These are phyloP conservation scores for Aspergillus sojae DNA, from an alignment of 2,329 filamentous ascomycete genomes.

Conservation along the genomic window DNA sequence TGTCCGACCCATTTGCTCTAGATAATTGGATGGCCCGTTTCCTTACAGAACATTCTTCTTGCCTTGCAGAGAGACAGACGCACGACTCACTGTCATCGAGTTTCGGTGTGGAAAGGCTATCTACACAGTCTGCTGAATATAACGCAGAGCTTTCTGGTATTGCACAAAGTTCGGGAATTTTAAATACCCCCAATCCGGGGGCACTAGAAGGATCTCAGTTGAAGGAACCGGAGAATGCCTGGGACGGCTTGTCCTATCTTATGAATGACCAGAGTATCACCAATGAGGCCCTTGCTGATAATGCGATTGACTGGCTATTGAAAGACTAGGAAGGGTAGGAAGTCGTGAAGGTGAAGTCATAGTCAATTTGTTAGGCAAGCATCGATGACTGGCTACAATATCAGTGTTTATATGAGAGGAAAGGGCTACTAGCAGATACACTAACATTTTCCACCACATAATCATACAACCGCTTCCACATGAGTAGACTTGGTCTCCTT, in stretches of 20 bases:
- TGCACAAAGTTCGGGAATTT: not conserved
- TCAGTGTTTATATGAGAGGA: not conserved
- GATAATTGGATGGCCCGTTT: slow-evolving; percentile 30
- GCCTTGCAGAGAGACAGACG: slow-evolving; percentile 16
- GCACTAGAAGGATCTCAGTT: not conserved
- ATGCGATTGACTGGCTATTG: slow-evolving; percentile 24
- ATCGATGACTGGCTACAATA: not conserved
- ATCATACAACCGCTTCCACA: slow-evolving; percentile 10
- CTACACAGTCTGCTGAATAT: not conserved
- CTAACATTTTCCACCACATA: not conserved
- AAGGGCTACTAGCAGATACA: not conserved
- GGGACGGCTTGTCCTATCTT: slow-evolving; percentile 13
- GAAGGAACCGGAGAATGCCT: not conserved
- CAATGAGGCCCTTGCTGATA: slow-evolving; percentile 22
- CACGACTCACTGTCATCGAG: not conserved
- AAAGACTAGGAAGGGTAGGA: slow-evolving; percentile 8
- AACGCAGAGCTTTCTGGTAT: not conserved
- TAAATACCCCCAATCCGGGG: not conserved
- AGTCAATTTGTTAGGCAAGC: not conserved
- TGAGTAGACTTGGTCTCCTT: slow-evolving; percentile 3
- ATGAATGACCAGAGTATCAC: slow-evolving; percentile 18
- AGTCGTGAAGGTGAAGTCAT: not conserved
- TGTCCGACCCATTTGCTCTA: slow-evolving; percentile 23
- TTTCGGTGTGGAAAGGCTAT: not conserved
- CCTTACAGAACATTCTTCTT: slow-evolving; percentile 25